These are phyloP conservation scores for Colletotrichum caudatum DNA, from an alignment of 2,329 filamentous ascomycete genomes.

Conservation along the genomic window DNA sequence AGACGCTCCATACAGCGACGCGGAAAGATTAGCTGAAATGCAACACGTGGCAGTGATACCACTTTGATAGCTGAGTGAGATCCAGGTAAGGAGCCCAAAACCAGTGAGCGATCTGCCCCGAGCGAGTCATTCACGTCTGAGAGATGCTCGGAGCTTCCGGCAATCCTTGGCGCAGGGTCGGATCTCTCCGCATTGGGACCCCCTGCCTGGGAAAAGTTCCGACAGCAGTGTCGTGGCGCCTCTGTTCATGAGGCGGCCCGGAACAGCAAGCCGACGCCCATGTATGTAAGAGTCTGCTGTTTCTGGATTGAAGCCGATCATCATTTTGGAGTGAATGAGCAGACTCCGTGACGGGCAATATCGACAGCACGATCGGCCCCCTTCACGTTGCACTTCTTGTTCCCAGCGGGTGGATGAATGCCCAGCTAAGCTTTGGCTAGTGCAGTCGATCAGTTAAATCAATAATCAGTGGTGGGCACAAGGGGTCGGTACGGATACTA, in stretches of 20 bases:
- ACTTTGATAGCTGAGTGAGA: too few species aligned
- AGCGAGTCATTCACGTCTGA: slow-evolving; percentile 2
- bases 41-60: too few species aligned
- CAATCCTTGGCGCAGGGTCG: neutral
- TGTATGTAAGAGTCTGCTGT: neutral
- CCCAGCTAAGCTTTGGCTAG: neutral
- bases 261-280: neutral
- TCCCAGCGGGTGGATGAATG: neutral
- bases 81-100: too few species aligned
- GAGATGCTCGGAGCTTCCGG: neutral
- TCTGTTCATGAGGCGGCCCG: neutral
- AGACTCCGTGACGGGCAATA: neutral
- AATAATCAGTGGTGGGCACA: neutral
- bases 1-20: too few species aligned
- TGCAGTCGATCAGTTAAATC: neutral
- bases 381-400: neutral
- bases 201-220: neutral
- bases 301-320: neutral
- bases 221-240: neutral
- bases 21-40: too few species aligned
- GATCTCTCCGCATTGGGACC: neutral
- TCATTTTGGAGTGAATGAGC: neutral
- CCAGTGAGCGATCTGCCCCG: neutral
- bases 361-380: too few species aligned
- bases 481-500: accelerated